These are phyloP conservation scores for Fonsecaea pedrosoi DNA, from an alignment of 2,329 filamentous ascomycete genomes.

Conservation along the genomic window DNA sequence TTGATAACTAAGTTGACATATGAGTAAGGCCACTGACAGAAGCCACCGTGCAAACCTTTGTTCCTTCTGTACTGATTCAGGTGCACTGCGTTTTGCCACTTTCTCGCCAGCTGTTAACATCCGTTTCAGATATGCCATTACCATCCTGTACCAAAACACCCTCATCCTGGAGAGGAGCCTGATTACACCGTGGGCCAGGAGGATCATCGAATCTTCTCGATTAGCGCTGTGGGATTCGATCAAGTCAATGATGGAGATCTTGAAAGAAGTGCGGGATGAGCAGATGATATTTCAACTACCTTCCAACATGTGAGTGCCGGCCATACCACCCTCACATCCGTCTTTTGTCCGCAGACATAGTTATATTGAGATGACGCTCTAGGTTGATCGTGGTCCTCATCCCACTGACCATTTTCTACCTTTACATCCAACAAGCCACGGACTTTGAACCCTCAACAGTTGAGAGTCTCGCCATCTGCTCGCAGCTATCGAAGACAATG, in stretches of 20 bases:
- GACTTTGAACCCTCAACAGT: constrained; percentile 1
- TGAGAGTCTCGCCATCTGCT: constrained; percentile 12
- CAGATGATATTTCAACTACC: not conserved
- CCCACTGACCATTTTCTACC: constrained; percentile 12
- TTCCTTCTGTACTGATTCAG: no score
- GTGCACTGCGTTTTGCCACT: no score
- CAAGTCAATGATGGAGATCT: not conserved
- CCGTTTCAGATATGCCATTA: constrained; percentile 4
- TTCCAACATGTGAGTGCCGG: not conserved
- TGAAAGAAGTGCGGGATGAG: not conserved
- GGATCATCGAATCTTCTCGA: constrained; percentile 3
- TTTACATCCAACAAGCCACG: not conserved
- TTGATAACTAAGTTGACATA: not conserved
- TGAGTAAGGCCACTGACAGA: not conserved
- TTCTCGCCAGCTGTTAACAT: not conserved
- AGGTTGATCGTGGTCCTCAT: constrained; percentile 2
- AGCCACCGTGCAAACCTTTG: no score
- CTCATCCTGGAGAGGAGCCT: not conserved
- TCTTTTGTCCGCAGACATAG: no score
- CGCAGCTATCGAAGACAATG: constrained; percentile 3
- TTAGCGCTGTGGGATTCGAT: constrained; percentile 5
- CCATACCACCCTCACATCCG: not conserved
- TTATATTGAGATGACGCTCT: not conserved
- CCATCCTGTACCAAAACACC: constrained; percentile 5
- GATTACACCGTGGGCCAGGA: constrained; percentile 1